Evolutionary conservation across 305 asterid species (phyloP), one percentile per base, ranked within the genome.

Genomic region (Fraxinus velutina): DNA sequence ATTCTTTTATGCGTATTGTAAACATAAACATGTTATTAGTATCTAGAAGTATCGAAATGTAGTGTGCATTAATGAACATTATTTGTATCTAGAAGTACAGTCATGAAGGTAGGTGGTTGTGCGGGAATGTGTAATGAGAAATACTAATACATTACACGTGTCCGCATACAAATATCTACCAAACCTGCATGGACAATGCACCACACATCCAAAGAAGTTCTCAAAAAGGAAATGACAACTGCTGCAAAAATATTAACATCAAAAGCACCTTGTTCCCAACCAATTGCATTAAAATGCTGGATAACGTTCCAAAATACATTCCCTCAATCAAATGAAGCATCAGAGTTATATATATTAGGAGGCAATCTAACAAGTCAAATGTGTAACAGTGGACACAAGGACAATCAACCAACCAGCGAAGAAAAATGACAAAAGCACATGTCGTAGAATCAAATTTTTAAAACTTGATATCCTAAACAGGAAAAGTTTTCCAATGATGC

Each of bases 251-350:
- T 72, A 71, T 4, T 60, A 80, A 78, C 9, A 73, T 47, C 30
- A 33, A 13, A 86, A 84, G 29, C 2, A 15, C 79, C 55, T 81
- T 60, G 70, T 70, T 71, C 73, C 37, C 72, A 83, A 34, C 44
- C 81, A 84, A 52, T 81, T 34, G 84, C 84, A 76, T 39, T n/a
- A 47, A 73, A 81, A 62, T 34, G 75, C 73, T n/a, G 15, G 34
- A 37, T 57, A 64, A 78, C 37, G 22, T 30, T 57, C 70, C 17
- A 29, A 83, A 55, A 19, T n/a, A 4, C 27, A 75, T 24, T 13
- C 39, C 34, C 68, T 60, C 50, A 64, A 74, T 76, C 74, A 81
- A 72, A 52, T 5, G 55, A 79, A 68, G 75, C 30, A 75, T 29
- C 76, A 80, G 27, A 24, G 36, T 17, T 57, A 79, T 66, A 57